Conservation (phyloP, 805 yeast species). For the Wickerhamiella domercqiae region DNA sequence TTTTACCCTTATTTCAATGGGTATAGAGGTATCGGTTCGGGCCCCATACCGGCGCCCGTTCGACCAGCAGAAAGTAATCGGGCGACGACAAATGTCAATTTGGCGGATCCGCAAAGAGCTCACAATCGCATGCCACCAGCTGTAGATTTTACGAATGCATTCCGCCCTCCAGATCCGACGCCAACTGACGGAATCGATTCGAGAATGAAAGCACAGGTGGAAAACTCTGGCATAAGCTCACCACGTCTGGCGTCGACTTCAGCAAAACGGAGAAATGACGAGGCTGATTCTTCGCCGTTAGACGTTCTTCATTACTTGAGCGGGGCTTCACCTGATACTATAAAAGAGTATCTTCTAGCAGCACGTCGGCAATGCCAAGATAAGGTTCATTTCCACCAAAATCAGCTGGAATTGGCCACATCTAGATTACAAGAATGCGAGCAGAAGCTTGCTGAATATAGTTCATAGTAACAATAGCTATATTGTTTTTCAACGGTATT, state of each 20-base stretch:
- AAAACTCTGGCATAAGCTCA: not conserved
- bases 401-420: slow-evolving; percentile 19
- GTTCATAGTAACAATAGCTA: slow-evolving; percentile 1
- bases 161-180: slow-evolving; percentile 8
- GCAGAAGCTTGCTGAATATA: slow-evolving; percentile 15
- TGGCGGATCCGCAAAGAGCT: not conserved
- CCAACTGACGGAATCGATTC: not conserved
- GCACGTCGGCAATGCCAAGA: slow-evolving; percentile 23
- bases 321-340: slow-evolving; percentile 17
- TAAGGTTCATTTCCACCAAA: slow-evolving; percentile 19
- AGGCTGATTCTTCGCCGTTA: slow-evolving; percentile 12
- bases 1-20: not conserved
- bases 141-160: slow-evolving; percentile 29
- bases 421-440: slow-evolving; percentile 20
- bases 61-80: too few species aligned
- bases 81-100: too few species aligned
- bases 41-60: not conserved
- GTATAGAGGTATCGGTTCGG: not conserved
- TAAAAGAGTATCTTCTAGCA: slow-evolving; percentile 22
- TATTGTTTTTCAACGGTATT: not conserved
- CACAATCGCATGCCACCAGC: slow-evolving; percentile 22
- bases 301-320: slow-evolving; percentile 18
- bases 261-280: not conserved
- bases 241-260: not conserved
- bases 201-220: not conserved